A percentile compares a stretch with the other conserved stretches of the same genome.
These are phyloP conservation scores for Gentiana macrophylla DNA, from an alignment of 257 asterid genomes.

Conservation along the genomic window DNA sequence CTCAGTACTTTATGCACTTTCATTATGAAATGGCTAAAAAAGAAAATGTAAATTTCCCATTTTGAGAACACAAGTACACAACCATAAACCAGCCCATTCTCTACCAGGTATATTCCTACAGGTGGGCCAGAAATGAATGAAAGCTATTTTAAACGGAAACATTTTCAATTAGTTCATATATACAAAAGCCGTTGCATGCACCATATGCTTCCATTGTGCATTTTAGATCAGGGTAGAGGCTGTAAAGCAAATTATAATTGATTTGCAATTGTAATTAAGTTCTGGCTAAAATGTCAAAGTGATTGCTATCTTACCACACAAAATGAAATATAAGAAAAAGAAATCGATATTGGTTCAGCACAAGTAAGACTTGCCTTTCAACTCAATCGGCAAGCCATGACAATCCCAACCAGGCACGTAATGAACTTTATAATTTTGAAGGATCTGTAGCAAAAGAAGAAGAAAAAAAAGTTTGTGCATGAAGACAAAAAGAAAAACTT, in stretches of 20 bases:
- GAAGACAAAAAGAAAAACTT: constrained; percentile 2
- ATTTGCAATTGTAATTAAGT: not conserved
- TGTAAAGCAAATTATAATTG: not conserved
- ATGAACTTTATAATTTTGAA: constrained; percentile 76
- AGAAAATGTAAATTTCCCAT: no score
- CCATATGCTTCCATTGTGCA: not conserved
- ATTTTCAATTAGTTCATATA: no score
- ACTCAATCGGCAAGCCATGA: constrained; percentile 96
- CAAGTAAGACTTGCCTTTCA: constrained; percentile 59
- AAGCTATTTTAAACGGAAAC: no score
- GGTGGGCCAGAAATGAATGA: no score
- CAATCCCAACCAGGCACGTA: constrained; percentile 99
- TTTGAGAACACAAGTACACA: no score
- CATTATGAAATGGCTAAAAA: no score
- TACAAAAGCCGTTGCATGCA: not conserved
- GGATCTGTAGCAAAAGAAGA: constrained; percentile 51
- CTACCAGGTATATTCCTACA: no score
- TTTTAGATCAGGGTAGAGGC: not conserved
- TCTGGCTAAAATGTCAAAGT: not conserved
- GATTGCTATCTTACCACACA: not conserved
- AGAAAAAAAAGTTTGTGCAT: constrained; percentile 7
- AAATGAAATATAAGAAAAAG: not conserved
- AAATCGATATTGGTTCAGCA: not conserved
- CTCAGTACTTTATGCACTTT: no score
- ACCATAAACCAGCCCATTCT: no score